These are phyloP conservation scores for Lentinus brumalis DNA, from an alignment of 768 basidiomycete species.

Conservation along the genomic window DNA sequence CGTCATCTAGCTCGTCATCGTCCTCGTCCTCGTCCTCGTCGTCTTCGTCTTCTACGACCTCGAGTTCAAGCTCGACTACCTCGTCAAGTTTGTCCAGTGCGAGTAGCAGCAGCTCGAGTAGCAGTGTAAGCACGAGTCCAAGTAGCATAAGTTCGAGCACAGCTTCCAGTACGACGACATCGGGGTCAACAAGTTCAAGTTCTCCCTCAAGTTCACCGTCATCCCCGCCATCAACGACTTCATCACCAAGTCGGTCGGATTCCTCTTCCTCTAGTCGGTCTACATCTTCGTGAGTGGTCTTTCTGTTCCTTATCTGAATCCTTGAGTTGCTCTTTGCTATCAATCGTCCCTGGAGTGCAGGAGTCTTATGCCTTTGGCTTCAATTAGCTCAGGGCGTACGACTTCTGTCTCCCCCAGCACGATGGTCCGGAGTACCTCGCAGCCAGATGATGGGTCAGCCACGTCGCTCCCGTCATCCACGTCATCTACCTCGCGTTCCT, in stretches of 20 bases:
- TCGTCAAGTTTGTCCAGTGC: neutral
- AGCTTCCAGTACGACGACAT: neutral
- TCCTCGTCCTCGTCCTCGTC: neutral
- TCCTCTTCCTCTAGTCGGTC: neutral
- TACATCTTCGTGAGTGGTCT: neutral
- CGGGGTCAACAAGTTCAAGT: neutral
- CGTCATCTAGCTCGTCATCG: neutral
- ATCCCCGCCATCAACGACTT: neutral
- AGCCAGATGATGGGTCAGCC: too few species aligned
- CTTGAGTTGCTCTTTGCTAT: neutral
- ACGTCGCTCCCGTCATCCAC: too few species aligned
- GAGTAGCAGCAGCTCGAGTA: neutral
- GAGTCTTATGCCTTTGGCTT: neutral
- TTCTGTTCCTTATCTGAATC: neutral
- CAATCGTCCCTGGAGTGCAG: neutral
- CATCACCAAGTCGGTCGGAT: neutral
- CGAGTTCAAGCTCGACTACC: slow-evolving; percentile 2
- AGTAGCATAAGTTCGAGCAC: neutral
- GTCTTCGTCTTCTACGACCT: neutral
- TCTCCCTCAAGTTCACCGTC: neutral
- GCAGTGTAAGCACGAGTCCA: neutral
- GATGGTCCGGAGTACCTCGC: too few species aligned
- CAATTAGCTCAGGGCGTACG: neutral
- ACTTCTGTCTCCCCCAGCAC: neutral
- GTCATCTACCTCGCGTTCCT: too few species aligned